Percentiles rank a stretch among this genome's conserved stretches.
Evolutionary conservation across 2,329 filamentous ascomycete genomes (phyloP).

Genomic region (Xylaria sp.): DNA sequence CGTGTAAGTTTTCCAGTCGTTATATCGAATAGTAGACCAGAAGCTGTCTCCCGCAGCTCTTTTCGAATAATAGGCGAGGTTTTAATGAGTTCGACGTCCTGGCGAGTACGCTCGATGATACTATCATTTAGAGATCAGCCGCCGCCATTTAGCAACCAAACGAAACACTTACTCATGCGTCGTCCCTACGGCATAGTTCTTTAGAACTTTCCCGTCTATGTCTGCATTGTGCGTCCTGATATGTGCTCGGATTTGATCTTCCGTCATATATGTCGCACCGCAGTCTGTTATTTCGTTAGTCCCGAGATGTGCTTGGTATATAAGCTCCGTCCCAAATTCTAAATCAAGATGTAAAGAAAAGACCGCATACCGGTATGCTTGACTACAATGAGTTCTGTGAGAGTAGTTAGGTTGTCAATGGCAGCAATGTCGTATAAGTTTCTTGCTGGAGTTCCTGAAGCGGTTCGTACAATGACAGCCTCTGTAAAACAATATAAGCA

Average conservation of each 20-base stretch:
- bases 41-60: not conserved
- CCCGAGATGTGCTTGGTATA: not conserved
- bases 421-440: constrained; percentile 15
- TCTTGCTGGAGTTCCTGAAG: constrained; percentile 14
- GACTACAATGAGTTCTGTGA: constrained; percentile 15
- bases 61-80: constrained; percentile 6
- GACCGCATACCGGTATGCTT: constrained; percentile 10
- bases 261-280: constrained; percentile 13
- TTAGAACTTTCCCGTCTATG: not conserved
- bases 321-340: too few species aligned
- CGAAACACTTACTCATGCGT: not conserved
- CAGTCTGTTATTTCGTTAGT: constrained; percentile 12
- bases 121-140: not conserved
- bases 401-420: not conserved
- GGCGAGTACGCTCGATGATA: not conserved
- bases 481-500: not conserved
- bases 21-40: constrained; percentile 4
- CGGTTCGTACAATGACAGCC: constrained; percentile 7
- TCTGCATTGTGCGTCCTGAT: constrained; percentile 15
- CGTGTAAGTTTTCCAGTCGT: constrained; percentile 8
- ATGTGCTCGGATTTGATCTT: constrained; percentile 5
- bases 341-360: not conserved
- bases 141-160: too few species aligned
- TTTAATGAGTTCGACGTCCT: constrained; percentile 1
- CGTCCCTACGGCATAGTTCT: not conserved